Conservation (phyloP, 768 basidiomycete genomes). For the Rubroboletus pulcherrimus region DNA sequence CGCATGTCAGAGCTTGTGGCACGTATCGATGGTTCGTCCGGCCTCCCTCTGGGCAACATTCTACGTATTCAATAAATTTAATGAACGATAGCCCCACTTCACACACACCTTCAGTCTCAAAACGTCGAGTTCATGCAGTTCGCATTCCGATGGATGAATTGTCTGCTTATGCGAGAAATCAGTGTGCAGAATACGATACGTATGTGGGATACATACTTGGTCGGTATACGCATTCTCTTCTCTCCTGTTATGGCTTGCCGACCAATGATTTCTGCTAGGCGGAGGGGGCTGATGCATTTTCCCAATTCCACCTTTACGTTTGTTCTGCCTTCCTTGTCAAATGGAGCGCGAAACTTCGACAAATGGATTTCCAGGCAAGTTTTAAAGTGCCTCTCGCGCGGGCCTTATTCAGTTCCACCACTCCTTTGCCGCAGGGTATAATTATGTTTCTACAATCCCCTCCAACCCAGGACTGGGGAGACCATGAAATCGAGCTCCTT, state of each 20-base stretch:
- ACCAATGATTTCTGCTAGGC: conserved; percentile 50
- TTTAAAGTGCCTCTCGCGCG: neutral
- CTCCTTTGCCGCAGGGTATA: conserved; percentile 62
- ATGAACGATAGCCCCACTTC: conserved; percentile 64
- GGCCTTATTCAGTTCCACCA: neutral
- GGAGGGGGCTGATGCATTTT: conserved; percentile 96
- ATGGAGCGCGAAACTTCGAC: conserved; percentile 89
- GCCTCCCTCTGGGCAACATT: neutral
- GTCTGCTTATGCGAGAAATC: conserved; percentile 95
- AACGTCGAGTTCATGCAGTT: conserved; percentile 99
- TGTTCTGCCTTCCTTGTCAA: conserved; percentile 95
- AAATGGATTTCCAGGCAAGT: conserved; percentile 97
- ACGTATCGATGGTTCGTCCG: conserved; percentile 74
- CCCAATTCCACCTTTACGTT: conserved; percentile 97
- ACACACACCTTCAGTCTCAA: conserved; percentile 80
- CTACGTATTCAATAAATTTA: neutral
- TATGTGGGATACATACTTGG: conserved; percentile 99
- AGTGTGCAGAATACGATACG: conserved; percentile 94
- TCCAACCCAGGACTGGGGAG: conserved; percentile 91
- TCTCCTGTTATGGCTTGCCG: neutral
- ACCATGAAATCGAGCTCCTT: conserved; percentile 93
- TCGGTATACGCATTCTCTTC: conserved; percentile 37
- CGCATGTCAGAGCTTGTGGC: conserved; percentile 93
- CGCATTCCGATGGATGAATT: conserved; percentile 99
- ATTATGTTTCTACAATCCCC: conserved; percentile 97